Percentiles rank a stretch among this genome's conserved stretches.
phyloP scores from a whole-genome alignment of 2,329 filamentous ascomycete species.

The Trichophyton equinum region DNA sequence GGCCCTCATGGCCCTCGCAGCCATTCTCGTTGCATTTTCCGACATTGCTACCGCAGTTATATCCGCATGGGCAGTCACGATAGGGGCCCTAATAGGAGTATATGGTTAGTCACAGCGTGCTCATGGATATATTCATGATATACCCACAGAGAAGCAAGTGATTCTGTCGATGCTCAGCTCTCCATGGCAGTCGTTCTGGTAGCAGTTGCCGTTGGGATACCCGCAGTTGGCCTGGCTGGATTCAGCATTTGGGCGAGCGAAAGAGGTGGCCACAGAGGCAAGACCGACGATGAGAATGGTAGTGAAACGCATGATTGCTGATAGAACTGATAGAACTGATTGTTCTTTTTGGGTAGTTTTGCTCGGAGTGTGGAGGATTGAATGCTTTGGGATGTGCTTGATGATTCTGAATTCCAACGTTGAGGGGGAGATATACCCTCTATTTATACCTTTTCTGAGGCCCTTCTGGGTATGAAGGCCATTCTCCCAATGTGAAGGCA shows the following conservation, averaged over 20 bases:
- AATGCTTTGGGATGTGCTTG: not conserved
- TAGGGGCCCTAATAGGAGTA: conserved; percentile 7
- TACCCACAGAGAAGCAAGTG: conserved; percentile 10
- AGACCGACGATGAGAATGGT: conserved; percentile 6
- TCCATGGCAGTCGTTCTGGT: conserved; percentile 10
- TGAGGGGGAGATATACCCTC: not conserved
- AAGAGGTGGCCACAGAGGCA: conserved; percentile 6
- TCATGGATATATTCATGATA: not conserved
- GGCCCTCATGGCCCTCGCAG: conserved; percentile 7
- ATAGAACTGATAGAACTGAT: not conserved
- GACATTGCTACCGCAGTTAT: conserved; percentile 7
- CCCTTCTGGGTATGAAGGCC: not conserved
- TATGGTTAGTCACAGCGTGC: not conserved
- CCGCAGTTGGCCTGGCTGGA: conserved; percentile 3
- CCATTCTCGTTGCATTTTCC: conserved; percentile 11
- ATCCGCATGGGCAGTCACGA: conserved; percentile 9
- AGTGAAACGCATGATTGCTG: conserved; percentile 8
- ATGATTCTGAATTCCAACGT: not conserved
- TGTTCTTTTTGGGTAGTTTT: not conserved
- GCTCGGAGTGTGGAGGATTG: not conserved
- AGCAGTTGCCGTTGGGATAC: conserved; percentile 11
- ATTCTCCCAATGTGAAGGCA: not conserved
- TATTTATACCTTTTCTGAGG: not conserved
- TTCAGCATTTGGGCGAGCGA: conserved; percentile 2
- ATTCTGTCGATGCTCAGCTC: conserved; percentile 8